phyloP scores from a whole-genome alignment of 2,329 filamentous ascomycete genomes.

The Basipetospora sp. region DNA sequence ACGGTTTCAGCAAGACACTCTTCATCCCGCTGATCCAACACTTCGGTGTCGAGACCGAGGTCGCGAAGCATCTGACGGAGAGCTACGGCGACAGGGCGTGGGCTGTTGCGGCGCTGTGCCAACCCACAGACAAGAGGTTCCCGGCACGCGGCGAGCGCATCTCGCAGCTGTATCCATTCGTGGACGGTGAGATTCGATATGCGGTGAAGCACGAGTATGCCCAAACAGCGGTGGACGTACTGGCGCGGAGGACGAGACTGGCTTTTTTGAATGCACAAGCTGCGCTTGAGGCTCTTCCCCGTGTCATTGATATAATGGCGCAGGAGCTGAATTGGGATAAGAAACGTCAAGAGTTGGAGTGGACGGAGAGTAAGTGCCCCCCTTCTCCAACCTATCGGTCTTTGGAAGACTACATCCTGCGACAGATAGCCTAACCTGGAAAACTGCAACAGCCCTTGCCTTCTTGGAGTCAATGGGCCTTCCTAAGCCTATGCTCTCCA shows the following conservation, averaged over 20 bases:
- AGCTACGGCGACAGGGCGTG: conserved; percentile 88
- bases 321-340: conserved; percentile 68
- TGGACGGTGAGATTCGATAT: conserved; percentile 84
- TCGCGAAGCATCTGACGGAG: conserved; percentile 73
- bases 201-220: conserved; percentile 81
- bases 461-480: conserved; percentile 53
- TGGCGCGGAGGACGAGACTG: conserved; percentile 69
- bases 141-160: conserved; percentile 72
- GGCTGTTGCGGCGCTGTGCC: conserved; percentile 70
- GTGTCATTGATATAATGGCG: conserved; percentile 77
- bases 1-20: conserved; percentile 74
- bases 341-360: conserved; percentile 61
- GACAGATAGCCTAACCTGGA: neutral
- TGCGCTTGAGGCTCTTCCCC: conserved; percentile 69
- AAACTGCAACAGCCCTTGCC: conserved; percentile 29
- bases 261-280: conserved; percentile 89
- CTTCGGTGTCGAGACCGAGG: conserved; percentile 80
- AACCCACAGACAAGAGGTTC: conserved; percentile 63
- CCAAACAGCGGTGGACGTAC: conserved; percentile 75
- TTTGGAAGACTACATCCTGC: too few relatives aligned
- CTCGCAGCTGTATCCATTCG: conserved; percentile 68
- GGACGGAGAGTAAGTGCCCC: conserved; percentile 51
- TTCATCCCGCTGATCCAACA: conserved; percentile 94
- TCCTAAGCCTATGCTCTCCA: conserved; percentile 42
- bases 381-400: too few relatives aligned